These are phyloP conservation scores for Nepenthes mirabilis DNA, from an alignment of 148 eudicot genomes.

Conservation along the genomic window DNA sequence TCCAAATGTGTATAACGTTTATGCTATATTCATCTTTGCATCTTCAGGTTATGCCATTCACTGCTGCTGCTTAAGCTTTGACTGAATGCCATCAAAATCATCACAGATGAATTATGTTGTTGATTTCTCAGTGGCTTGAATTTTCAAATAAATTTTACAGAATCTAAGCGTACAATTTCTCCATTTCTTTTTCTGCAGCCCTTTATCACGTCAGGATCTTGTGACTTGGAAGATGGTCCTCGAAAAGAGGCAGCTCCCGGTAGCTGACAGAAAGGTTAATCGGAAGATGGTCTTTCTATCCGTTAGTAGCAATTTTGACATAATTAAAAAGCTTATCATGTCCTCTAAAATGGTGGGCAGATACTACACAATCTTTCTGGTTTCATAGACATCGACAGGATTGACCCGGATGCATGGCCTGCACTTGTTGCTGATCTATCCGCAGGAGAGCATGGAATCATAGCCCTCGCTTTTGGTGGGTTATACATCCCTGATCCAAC, in stretches of 20 bases:
- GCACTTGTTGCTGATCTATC: conserved; percentile 80
- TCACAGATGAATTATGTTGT: neutral
- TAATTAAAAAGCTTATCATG: conserved; percentile 1
- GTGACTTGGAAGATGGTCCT: conserved; percentile 96
- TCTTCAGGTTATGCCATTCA: neutral
- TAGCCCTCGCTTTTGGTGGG: conserved; percentile 87
- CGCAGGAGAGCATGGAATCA: conserved; percentile 82
- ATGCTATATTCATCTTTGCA: neutral
- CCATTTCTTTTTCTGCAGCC: conserved; percentile 33
- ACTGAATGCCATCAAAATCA: no score
- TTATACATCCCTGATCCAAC: conserved; percentile 6
- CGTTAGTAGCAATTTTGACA: neutral
- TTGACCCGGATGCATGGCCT: conserved; percentile 90
- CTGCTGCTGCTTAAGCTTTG: no score
- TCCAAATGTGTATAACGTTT: neutral
- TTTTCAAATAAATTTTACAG: neutral
- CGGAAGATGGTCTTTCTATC: neutral
- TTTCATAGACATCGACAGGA: conserved; percentile 80
- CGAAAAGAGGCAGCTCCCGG: conserved; percentile 78
- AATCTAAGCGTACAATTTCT: neutral
- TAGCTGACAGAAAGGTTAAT: conserved; percentile 69
- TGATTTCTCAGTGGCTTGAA: neutral
- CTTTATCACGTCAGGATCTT: conserved; percentile 95
- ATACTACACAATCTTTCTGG: conserved; percentile 69
- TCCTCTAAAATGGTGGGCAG: conserved; percentile 24